Base-by-base conservation (phyloP, 805 yeast genomes). In the Schizosaccharomyces cryophilus region DNA sequence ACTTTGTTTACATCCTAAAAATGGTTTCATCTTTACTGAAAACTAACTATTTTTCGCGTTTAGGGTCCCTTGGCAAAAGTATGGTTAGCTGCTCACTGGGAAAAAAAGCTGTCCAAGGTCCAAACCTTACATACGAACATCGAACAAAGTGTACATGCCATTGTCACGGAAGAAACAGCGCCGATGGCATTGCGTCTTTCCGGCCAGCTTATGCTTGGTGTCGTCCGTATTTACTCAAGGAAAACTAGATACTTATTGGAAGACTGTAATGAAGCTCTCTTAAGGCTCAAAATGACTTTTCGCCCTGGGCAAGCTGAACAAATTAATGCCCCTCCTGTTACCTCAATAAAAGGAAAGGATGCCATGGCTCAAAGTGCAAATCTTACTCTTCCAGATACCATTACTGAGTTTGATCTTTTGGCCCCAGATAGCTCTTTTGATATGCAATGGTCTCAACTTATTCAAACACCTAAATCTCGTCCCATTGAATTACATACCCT, bases 41-140 rank as follows among this genome's bases (percentile, higher is more conserved):
- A 35, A 31, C 55, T 21, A n/a, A 17, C 13, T 11, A 47, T 24
- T 35, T 17, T 4, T 2, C 40, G 21, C 9, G 9, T 4, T 30
- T 38, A 82, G 68, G 94, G 95, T 2, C 95, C 95, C 0, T 74
- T 88, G 63, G 95, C 94, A 2, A 85, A 83, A 65, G 88, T 87
- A 7, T 88, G 96, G 96, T 75, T 88, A 58, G 96, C 96, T 9
- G 90, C 95, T 24, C 88, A 86, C 68, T 77, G 88, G 71, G 95
- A 88, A 66, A 80, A 81, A 66, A 83, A 82, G 65, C 77, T 86
- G 42, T 77, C 88, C 54, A 83, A 84, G 66, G 80, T 79, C 61
- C 90, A 85, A 68, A 74, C 83, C 56, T 73, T 87, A 59, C 82
- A 79, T 66, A 83, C 95, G 15, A 79, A 85, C 66, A 82, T 89